These are phyloP conservation scores for Tuber brumale DNA, from an alignment of 495 filamentous ascomycete species.

Conservation along the genomic window DNA sequence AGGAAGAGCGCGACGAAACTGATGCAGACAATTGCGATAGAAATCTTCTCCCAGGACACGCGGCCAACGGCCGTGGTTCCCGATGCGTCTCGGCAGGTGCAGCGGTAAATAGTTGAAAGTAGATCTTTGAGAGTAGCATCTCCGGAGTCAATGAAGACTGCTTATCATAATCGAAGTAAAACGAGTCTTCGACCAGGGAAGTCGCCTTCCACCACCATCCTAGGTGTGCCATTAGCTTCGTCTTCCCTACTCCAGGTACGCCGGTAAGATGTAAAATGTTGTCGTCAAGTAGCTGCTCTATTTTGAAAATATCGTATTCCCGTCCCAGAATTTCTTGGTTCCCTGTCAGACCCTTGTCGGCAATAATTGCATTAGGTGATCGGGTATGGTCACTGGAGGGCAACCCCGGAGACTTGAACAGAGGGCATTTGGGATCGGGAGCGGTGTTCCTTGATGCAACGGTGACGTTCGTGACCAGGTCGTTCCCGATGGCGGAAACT, in stretches of 20 bases:
- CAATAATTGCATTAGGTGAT: neutral
- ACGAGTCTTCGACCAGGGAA: conserved; percentile 21
- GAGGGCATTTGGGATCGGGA: conserved; percentile 10
- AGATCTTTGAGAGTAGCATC: conserved; percentile 24
- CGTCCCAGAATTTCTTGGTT: conserved; percentile 15
- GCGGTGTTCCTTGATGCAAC: neutral
- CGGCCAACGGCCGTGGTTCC: neutral
- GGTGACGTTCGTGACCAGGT: neutral
- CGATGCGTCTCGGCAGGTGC: neutral
- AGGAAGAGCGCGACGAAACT: conserved; percentile 9
- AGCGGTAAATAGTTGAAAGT: conserved; percentile 16
- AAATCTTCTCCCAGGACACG: neutral
- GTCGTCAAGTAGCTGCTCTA: conserved; percentile 24
- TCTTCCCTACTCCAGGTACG: conserved; percentile 22
- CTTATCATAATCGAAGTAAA: conserved; percentile 29
- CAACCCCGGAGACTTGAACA: conserved; percentile 19
- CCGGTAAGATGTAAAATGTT: conserved; percentile 21
- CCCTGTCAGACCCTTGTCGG: neutral
- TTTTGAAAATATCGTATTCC: conserved; percentile 25
- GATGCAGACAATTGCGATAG: conserved; percentile 11
- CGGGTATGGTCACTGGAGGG: neutral
- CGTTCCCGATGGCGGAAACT: conserved; percentile 17
- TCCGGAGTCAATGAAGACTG: conserved; percentile 22
- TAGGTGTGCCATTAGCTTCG: conserved; percentile 20
- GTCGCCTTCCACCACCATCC: conserved; percentile 34